These are phyloP conservation scores for Solanum ossicruentum DNA, from an alignment of 257 asterid species.

Conservation along the genomic window DNA sequence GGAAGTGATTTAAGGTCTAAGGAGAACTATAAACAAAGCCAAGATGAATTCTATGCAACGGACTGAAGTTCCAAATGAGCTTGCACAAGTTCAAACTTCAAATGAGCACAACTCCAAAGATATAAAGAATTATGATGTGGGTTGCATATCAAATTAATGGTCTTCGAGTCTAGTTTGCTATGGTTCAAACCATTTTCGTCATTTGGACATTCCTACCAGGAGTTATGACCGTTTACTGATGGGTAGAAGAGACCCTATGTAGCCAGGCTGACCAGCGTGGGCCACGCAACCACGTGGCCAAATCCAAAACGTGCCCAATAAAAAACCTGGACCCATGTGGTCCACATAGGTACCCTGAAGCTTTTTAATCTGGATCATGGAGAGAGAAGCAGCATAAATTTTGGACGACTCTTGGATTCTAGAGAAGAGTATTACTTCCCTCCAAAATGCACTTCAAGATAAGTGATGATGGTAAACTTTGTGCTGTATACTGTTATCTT, in stretches of 20 bases:
- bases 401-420: neutral
- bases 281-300: neutral
- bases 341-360: neutral
- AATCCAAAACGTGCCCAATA: neutral
- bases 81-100: neutral
- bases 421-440: neutral
- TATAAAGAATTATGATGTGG: neutral
- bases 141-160: neutral
- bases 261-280: neutral
- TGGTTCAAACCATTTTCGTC: neutral
- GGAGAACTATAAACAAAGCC: neutral
- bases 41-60: neutral
- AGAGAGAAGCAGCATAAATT: neutral
- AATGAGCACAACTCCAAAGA: neutral
- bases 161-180: neutral
- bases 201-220: neutral
- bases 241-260: neutral
- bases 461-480: neutral
- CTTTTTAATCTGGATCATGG: neutral
- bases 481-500: neutral
- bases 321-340: neutral
- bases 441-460: neutral
- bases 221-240: neutral
- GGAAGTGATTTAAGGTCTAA: neutral
- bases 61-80: neutral